phyloP scores from a whole-genome alignment of 2,329 filamentous ascomycete genomes.

The Ascochyta lentis region DNA sequence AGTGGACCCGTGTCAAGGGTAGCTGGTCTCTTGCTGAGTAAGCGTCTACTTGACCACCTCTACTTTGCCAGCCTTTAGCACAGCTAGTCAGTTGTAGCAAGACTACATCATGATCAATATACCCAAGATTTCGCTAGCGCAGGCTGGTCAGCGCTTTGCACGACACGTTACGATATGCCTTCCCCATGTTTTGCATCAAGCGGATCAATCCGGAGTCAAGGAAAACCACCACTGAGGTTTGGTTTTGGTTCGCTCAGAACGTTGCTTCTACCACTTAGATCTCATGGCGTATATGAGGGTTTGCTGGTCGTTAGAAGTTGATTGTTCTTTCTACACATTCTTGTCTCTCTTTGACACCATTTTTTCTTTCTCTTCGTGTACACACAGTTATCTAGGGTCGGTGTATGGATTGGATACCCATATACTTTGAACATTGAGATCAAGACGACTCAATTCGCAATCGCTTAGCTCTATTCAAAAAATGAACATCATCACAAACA shows the following conservation, averaged over 20 bases:
- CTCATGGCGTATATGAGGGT: slow-evolving; percentile 33
- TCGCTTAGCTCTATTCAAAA: slow-evolving; percentile 20
- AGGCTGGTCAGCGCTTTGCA: slow-evolving; percentile 51
- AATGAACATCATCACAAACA: slow-evolving; percentile 4
- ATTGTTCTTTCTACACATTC: slow-evolving; percentile 24
- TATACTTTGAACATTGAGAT: slow-evolving; percentile 20
- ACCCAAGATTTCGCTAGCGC: slow-evolving; percentile 47
- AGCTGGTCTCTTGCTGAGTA: slow-evolving; percentile 35
- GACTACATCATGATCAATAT: slow-evolving; percentile 33
- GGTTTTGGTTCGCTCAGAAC: slow-evolving; percentile 21
- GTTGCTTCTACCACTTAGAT: slow-evolving; percentile 18
- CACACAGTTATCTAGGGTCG: slow-evolving; percentile 22
- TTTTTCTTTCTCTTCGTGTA: slow-evolving; percentile 33
- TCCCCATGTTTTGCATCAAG: slow-evolving; percentile 29
- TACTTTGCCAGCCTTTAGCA: slow-evolving; percentile 30
- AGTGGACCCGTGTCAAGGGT: slow-evolving; percentile 35
- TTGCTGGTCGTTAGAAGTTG: slow-evolving; percentile 11
- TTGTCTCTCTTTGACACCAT: slow-evolving; percentile 38
- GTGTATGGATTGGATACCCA: slow-evolving; percentile 28
- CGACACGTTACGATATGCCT: slow-evolving; percentile 42
- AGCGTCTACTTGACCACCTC: slow-evolving; percentile 21
- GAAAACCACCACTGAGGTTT: slow-evolving; percentile 26
- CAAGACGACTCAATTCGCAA: slow-evolving; percentile 17
- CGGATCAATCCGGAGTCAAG: slow-evolving; percentile 33
- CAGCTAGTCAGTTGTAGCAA: slow-evolving; percentile 23